Percentiles rank a stretch among this genome's conserved stretches.
Conservation (phyloP, 1,284 basidiomycete genomes). For the Apiotrichum veenhuisii region DNA sequence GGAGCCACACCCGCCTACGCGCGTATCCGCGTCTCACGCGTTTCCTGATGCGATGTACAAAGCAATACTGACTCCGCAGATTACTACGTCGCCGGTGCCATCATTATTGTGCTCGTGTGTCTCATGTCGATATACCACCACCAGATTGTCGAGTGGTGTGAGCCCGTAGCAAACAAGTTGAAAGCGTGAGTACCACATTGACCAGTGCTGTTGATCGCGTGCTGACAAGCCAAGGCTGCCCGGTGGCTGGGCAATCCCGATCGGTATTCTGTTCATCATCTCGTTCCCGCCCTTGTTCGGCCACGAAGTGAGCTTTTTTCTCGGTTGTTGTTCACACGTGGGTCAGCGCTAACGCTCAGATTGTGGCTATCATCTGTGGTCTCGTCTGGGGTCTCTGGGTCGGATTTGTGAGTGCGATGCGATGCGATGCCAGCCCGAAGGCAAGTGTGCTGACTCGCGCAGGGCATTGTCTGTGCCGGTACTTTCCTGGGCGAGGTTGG, state of each 20-base stretch:
- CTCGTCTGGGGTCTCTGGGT: constrained; percentile 47
- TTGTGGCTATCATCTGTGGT: constrained; percentile 43
- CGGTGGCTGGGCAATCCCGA: constrained; percentile 76
- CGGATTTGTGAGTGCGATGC: constrained; percentile 29
- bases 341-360: constrained; percentile 22
- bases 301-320: constrained; percentile 32
- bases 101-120: constrained; percentile 54
- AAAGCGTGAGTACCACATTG: constrained; percentile 53
- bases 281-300: constrained; percentile 49
- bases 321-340: neutral
- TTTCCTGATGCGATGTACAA: no score
- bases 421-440: no score
- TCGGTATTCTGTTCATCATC: constrained; percentile 56
- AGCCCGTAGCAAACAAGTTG: constrained; percentile 62
- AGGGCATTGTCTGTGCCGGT: constrained; percentile 31
- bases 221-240: constrained; percentile 37
- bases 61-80: constrained; percentile 49
- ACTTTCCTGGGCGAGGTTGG: constrained; percentile 45
- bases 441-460: no score
- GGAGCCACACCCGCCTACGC: no score
- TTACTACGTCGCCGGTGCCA: constrained; percentile 51
- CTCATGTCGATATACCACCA: constrained; percentile 64
- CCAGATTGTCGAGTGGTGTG: constrained; percentile 64
- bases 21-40: no score
- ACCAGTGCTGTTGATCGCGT: neutral